A percentile compares a stretch with the other conserved stretches of the same genome.
These are phyloP conservation scores for Xylaria flabelliformis DNA, from an alignment of 495 filamentous ascomycete species.

Conservation along the genomic window DNA sequence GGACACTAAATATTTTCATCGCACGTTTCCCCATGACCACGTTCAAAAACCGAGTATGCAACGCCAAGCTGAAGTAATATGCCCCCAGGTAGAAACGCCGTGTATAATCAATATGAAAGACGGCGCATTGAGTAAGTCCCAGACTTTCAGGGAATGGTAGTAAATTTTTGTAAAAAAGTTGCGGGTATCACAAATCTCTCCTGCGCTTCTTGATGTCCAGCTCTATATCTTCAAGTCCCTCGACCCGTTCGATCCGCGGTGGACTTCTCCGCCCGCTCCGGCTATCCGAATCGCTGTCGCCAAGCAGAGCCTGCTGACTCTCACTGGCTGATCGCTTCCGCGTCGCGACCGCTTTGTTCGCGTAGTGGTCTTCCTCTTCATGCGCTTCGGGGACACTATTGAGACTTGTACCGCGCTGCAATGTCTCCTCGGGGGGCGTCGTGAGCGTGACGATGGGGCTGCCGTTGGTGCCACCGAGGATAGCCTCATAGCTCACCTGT, in stretches of 20 bases:
- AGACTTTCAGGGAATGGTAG: neutral
- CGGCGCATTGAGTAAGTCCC: neutral
- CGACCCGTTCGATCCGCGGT: constrained; percentile 11
- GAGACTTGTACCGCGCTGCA: constrained; percentile 35
- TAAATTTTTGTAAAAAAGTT: neutral
- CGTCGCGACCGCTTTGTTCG: neutral
- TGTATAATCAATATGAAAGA: neutral
- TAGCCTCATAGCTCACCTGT: constrained; percentile 35
- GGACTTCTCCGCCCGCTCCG: neutral
- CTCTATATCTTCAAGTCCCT: constrained; percentile 36
- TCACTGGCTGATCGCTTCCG: constrained; percentile 16
- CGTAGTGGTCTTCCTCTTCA: constrained; percentile 33
- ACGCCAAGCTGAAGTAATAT: neutral
- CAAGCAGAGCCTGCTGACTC: constrained; percentile 27
- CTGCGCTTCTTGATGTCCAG: constrained; percentile 29
- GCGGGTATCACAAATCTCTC: constrained; percentile 27
- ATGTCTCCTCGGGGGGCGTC: constrained; percentile 26
- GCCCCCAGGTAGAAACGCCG: neutral
- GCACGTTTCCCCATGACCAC: neutral
- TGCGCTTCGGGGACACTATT: constrained; percentile 39
- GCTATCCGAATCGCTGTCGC: neutral
- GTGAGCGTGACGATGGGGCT: constrained; percentile 16
- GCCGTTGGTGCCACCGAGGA: constrained; percentile 27
- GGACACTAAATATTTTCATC: neutral
- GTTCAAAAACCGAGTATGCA: neutral